Conservation (phyloP, 805 yeast genomes). For the Candida jianshihensis region DNA sequence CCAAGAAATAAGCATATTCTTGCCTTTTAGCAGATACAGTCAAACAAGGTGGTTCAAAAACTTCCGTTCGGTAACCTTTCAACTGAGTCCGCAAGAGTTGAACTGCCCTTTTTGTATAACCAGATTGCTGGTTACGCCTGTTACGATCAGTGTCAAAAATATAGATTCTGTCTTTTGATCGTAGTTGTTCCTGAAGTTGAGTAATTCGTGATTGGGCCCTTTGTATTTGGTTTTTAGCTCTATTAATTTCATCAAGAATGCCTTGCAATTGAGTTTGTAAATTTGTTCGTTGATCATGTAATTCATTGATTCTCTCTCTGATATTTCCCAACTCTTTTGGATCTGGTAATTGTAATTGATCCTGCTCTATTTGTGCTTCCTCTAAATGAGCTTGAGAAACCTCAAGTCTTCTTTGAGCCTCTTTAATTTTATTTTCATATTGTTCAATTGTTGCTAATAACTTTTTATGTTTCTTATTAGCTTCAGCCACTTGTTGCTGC, state of each 20-base stretch:
- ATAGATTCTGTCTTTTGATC: conserved; percentile 45
- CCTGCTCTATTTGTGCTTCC: conserved; percentile 12
- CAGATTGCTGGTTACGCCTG: conserved; percentile 3
- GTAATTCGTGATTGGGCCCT: conserved; percentile 24
- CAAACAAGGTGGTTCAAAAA: conserved; percentile 72
- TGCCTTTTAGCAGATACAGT: conserved; percentile 48
- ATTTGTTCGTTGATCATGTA: conserved; percentile 23
- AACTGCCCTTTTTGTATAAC: conserved; percentile 31
- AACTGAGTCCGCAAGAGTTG: conserved; percentile 31
- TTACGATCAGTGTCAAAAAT: conserved; percentile 30
- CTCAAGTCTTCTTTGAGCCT: neutral
- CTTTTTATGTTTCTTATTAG: conserved; percentile 15
- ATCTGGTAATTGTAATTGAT: conserved; percentile 13
- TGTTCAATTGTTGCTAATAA: conserved; percentile 5
- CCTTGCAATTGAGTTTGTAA: conserved; percentile 35
- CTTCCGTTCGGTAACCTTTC: conserved; percentile 30
- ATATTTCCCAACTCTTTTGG: conserved; percentile 10
- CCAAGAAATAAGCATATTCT: conserved; percentile 47
- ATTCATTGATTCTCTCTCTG: conserved; percentile 13
- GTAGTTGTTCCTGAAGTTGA: conserved; percentile 29
- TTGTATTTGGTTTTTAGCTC: conserved; percentile 27
- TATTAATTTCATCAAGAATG: conserved; percentile 34
- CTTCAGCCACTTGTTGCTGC: conserved; percentile 8
- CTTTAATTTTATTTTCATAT: neutral
- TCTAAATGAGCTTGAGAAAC: conserved; percentile 12